Base-by-base conservation (phyloP, 139 green algal genomes). In the Haematococcus sp. region DNA sequence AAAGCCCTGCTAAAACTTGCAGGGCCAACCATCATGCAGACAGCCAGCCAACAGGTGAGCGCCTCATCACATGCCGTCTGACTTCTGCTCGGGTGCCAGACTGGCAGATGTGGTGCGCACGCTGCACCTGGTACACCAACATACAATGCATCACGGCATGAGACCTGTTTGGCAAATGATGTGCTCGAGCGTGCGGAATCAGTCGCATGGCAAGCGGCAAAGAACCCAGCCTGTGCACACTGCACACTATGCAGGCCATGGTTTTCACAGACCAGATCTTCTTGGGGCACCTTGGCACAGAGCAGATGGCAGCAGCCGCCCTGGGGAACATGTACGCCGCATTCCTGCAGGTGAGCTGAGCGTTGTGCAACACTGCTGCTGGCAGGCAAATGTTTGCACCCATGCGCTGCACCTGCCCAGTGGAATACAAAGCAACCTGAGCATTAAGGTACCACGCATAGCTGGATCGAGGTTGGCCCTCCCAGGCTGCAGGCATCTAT, bases 241-340 rank as follows among this genome's bases (percentile, higher is more conserved):
- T 65, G 58, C 58, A 22, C n/a, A 33, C 63, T 1, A 68, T 73
- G 40, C 78, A 85, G 54, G 80, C 55, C 23, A 77, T 85, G 75
- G 54, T 75, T 2, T 72, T 85, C 7, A 77, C 51, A 3, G 80
- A 85, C 52, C 80, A 85, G 51, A 70, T 86, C 1, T 82, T 86
- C 55, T 22, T 86, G n/a, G 80, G 80, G 2, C 80, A 82, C 20
- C 71, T 86, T 43, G 80, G 80, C 17, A 80, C 80, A 9, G 68
- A 75, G 3, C 23, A 79, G 67, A 73, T 86, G 25, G 75, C 75
- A 35, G 80, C 80, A 9, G 71, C 80, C 2, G 71, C 80, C 0
- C 55, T 76, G 3, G 68, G 75, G 11, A 69, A 55, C 60, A 81
- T 61, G 68, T 66, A 55, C 30, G 52, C 68, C 4, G 52, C 32